Evolutionary conservation across 169 alveolate genomes (phyloP), one percentile per base, ranked within the genome.

Genomic region (Toxoplasma gondii): DNA sequence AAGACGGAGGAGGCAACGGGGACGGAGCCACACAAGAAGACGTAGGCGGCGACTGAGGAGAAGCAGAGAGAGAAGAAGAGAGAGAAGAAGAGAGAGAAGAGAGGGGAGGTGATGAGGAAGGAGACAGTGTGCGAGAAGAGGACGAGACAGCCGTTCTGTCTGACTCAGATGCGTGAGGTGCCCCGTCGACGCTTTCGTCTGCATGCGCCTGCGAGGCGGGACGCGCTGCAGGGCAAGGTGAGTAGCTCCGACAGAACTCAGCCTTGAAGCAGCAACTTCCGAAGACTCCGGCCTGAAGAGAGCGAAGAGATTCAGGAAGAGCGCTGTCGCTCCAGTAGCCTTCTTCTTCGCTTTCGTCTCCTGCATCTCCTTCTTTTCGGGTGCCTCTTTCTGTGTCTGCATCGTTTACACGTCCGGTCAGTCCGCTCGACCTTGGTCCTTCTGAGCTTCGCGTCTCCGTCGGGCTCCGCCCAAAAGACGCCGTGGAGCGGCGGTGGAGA

Each of bases 301-400:
- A 34, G 12, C 84, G 84, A 17, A 74, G 49, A 31, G 84, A 31
- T 1, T 4, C 84, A 2, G 84, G 84, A n/a, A 74, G 84, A 16
- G 84, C 84, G 44, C 84, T 74, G 44, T 74, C 84, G 44, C 84
- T 74, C 45, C 43, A 74, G 43, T 74, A 74, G 1, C 84, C 84
- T 9, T n/a, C n/a, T 74, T 31, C 44, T 16, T 36, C 39, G 17
- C 9, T 24, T 9, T n/a, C 43, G 39, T 10, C 24, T 5, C n/a
- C 43, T 12, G n/a, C 44, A 24, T n/a, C 24, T 16, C n/a, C 43
- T 44, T n/a, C 84, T 5, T 24, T 16, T 44, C 84, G 10, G 45
- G 10, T 74, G 44, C 44, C 27, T 12, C 9, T 74, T 17, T 74
- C 43, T 16, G 24, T 31, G 16, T 31, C 44, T n/a, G 82, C 82